Evolutionary conservation across 148 eudicot genomes (phyloP).

Genomic region (Amaranthus hypochondriacus): DNA sequence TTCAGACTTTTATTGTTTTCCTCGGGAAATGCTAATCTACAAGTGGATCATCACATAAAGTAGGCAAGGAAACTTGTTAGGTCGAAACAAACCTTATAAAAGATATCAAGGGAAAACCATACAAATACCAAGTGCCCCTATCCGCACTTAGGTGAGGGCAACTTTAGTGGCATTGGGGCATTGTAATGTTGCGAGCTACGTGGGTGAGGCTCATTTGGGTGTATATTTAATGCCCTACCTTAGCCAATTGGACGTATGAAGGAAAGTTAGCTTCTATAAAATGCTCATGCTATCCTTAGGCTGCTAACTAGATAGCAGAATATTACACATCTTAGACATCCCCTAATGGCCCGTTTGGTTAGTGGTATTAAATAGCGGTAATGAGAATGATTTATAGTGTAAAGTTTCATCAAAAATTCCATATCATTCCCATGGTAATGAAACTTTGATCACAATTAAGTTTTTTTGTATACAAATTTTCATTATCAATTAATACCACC

Average conservation of each 20-base stretch:
- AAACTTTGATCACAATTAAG: too few relatives aligned
- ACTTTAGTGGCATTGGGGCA: too few relatives aligned
- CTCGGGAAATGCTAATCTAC: slow-evolving; percentile 88
- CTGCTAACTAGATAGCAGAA: not conserved
- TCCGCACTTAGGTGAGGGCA: too few relatives aligned
- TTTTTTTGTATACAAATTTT: too few relatives aligned
- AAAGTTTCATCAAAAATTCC: too few relatives aligned
- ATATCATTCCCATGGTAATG: too few relatives aligned
- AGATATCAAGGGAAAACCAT: too few relatives aligned
- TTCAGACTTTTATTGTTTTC: slow-evolving; percentile 72
- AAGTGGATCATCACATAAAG: slow-evolving; percentile 10
- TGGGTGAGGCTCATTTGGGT: not conserved
- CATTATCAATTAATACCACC: too few relatives aligned
- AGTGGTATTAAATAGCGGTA: too few relatives aligned
- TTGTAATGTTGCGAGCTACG: too few relatives aligned
- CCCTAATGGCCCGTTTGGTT: not conserved
- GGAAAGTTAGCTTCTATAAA: not conserved
- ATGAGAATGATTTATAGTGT: too few relatives aligned
- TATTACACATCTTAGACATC: not conserved
- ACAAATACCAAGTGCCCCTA: too few relatives aligned
- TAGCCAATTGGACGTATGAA: not conserved
- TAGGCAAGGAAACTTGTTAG: not conserved
- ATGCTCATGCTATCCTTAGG: not conserved
- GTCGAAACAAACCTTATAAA: not conserved
- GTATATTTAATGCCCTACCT: not conserved